These are phyloP conservation scores for Didymella keratinophila DNA, from an alignment of 2,329 filamentous ascomycete species.

Conservation along the genomic window DNA sequence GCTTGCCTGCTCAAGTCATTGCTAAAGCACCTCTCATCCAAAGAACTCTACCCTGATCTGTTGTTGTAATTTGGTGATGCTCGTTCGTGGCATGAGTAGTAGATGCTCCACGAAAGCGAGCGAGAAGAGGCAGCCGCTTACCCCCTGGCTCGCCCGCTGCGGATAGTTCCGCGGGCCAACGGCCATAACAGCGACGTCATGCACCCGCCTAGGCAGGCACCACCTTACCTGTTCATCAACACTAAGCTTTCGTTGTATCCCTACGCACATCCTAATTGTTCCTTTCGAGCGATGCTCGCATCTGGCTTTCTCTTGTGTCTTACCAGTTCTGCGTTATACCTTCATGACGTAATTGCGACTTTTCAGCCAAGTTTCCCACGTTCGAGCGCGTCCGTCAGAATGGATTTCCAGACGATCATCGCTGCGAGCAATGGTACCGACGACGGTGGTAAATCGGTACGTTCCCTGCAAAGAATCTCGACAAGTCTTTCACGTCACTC, in stretches of 20 bases:
- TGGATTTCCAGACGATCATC: slow-evolving; percentile 31
- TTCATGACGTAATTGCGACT: slow-evolving; percentile 15
- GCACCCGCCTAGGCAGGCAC: slow-evolving; percentile 8
- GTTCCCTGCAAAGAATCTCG: slow-evolving; percentile 5
- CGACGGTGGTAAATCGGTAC: slow-evolving; percentile 29
- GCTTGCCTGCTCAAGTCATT: no score
- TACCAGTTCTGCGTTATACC: not conserved
- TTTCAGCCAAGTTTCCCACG: not conserved
- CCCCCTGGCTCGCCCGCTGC: no score
- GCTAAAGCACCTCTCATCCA: no score
- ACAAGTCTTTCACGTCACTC: not conserved
- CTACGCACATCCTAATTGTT: slow-evolving; percentile 8
- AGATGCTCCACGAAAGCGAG: no score
- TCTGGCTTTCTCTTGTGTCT: not conserved
- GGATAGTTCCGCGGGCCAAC: no score
- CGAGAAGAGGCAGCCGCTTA: no score
- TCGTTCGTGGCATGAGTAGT: no score
- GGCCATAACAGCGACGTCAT: slow-evolving; percentile 14
- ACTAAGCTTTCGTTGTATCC: slow-evolving; percentile 2
- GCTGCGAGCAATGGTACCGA: slow-evolving; percentile 24
- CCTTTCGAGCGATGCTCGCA: not conserved
- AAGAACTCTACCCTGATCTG: no score
- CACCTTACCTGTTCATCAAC: slow-evolving; percentile 7
- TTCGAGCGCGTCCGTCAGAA: slow-evolving; percentile 14
- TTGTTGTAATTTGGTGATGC: no score